phyloP scores from a whole-genome alignment of 2,329 filamentous ascomycete genomes.

The Cytospora mali region DNA sequence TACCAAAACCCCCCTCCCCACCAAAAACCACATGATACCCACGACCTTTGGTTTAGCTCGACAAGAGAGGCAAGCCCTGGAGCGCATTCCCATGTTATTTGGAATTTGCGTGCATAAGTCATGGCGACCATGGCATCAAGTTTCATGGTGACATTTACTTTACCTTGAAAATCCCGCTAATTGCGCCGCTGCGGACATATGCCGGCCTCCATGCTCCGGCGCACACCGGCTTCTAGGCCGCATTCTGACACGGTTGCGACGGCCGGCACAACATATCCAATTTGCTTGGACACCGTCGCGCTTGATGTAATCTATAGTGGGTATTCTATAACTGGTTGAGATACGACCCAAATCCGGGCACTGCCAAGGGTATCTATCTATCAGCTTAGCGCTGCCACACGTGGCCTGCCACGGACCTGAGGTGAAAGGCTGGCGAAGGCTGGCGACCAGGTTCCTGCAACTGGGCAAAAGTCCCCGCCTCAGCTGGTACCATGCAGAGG shows the following conservation, averaged over 20 bases:
- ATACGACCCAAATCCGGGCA: neutral
- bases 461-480: neutral
- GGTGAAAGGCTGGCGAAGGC: no score
- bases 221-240: neutral
- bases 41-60: no score
- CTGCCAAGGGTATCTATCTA: no score
- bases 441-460: neutral
- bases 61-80: no score
- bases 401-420: neutral
- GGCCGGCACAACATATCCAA: neutral
- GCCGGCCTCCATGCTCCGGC: neutral
- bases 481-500: neutral
- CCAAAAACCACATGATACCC: no score
- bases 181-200: neutral
- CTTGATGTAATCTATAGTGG: neutral
- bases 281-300: neutral
- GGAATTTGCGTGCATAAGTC: neutral
- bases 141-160: neutral
- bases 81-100: no score
- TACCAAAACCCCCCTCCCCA: no score
- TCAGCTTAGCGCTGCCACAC: neutral
- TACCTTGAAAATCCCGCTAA: neutral
- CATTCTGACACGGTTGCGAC: neutral
- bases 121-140: neutral
- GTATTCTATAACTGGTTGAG: neutral